Evolutionary conservation across 306 rosid genomes (phyloP).

Genomic region (Cicer pinnatifidum): DNA sequence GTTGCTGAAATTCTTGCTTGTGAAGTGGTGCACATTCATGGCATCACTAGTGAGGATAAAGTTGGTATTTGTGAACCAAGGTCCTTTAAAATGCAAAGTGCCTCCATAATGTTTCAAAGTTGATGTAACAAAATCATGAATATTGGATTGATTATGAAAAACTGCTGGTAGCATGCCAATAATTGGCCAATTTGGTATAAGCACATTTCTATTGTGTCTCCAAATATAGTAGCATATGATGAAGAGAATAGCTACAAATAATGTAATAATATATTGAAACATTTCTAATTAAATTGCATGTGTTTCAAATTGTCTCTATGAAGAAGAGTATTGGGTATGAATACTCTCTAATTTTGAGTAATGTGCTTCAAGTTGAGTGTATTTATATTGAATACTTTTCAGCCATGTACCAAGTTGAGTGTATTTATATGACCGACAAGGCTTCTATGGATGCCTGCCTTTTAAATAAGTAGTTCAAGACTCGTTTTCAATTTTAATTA

Average conservation of each 20-base stretch:
- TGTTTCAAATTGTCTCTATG: neutral
- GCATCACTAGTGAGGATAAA: constrained; percentile 47
- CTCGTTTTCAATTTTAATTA: too few relatives aligned
- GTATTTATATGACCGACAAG: too few relatives aligned
- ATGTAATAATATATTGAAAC: neutral
- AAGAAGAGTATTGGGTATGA: neutral
- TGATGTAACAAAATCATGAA: constrained; percentile 37
- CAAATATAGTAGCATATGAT: neutral
- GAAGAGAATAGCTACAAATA: constrained; percentile 2
- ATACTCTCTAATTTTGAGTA: neutral
- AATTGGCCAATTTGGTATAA: constrained; percentile 35
- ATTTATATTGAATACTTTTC: too few relatives aligned
- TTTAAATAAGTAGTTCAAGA: too few relatives aligned
- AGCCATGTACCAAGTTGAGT: too few relatives aligned
- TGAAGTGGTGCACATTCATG: constrained; percentile 45
- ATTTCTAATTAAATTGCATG: neutral
- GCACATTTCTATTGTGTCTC: neutral
- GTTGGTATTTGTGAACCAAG: constrained; percentile 41
- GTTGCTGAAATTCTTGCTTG: constrained; percentile 37
- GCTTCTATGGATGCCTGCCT: too few relatives aligned
- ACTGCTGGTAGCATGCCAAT: constrained; percentile 41
- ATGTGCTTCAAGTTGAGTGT: too few relatives aligned
- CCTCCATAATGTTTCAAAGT: constrained; percentile 28
- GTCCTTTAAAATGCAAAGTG: constrained; percentile 46
- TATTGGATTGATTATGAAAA: neutral